Evolutionary conservation across 2,329 filamentous ascomycete genomes (phyloP), one percentile per base, ranked within the genome.

Genomic region (Ilyonectria robusta): DNA sequence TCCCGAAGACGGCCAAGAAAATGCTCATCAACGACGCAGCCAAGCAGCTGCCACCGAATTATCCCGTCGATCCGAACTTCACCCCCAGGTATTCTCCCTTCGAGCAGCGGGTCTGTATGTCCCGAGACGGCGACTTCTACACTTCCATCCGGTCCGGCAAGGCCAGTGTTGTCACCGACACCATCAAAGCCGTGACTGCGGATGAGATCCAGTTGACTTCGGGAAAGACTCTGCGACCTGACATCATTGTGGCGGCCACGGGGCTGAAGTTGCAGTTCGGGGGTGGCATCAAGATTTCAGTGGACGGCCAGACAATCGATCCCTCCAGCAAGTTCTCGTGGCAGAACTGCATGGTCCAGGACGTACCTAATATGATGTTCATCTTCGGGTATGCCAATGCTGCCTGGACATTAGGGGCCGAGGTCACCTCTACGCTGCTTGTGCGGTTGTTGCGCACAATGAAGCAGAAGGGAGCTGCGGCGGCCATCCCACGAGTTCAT

Each of bases 61-160:
- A 88, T 19, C 77, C 81, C 0, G 73, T 80, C 60, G 83, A 88
- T 29, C 85, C 85, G 0, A 83, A 90, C 72, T 89, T 89, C 78
- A 80, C 79, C 13, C 87, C 87, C 0, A 72, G 76, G 1, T 89
- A 89, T 66, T 83, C 84, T 10, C 88, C 88, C 0, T 90, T 91
- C 89, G 86, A 93, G 58, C 92, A 94, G 75, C 86, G 92, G 1
- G 78, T 94, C 35, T 93, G 92, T 72, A 80, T 90, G 44, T 86
- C 72, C 4, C 78, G 79, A 4, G 79, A 84, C 51, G 82, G 82
- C 0, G 84, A 85, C 70, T 84, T 86, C 61, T 87, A 80, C 71
- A 57, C 73, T 13, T 78, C 80, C 0, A 72, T 86, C 11, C 76
- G 77, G 2, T 60, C 58, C 3, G 50, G 33, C 5, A 60, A 60